phyloP scores from a whole-genome alignment of 2,329 filamentous ascomycete species.

The Ceratocystis huliohia region DNA sequence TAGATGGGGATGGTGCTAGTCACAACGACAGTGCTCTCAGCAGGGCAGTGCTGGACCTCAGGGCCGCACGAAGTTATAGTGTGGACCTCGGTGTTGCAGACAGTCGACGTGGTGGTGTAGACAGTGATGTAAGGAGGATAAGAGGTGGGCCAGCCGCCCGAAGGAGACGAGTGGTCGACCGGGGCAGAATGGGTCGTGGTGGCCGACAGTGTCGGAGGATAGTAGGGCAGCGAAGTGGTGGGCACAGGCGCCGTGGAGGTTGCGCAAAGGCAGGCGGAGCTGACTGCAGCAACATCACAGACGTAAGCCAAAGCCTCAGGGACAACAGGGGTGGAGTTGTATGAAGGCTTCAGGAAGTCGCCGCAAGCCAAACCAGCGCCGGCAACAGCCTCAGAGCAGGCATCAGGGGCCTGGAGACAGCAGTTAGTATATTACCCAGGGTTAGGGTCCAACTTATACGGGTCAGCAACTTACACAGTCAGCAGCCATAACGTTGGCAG shows the following conservation, averaged over 20 bases:
- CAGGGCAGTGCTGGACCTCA: slow-evolving; percentile 37
- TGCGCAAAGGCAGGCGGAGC: slow-evolving; percentile 60
- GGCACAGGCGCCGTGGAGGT: not conserved
- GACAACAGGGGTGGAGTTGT: slow-evolving; percentile 23
- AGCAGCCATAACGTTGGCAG: slow-evolving; percentile 3
- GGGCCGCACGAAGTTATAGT: slow-evolving; percentile 48
- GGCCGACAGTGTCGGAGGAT: not conserved
- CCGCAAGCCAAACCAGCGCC: slow-evolving; percentile 28
- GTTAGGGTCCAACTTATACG: not conserved
- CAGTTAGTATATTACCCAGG: not conserved
- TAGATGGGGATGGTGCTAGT: slow-evolving; percentile 6
- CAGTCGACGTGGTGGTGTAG: slow-evolving; percentile 43
- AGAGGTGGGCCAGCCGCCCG: slow-evolving; percentile 7
- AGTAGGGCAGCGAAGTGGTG: not conserved
- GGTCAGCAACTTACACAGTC: slow-evolving; percentile 13
- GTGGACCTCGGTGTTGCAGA: slow-evolving; percentile 45
- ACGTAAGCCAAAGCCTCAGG: slow-evolving; percentile 25
- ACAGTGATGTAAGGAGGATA: slow-evolving; percentile 34
- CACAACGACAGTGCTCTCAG: slow-evolving; percentile 4
- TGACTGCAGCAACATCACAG: slow-evolving; percentile 38
- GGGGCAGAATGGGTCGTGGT: not conserved
- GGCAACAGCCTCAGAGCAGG: slow-evolving; percentile 23
- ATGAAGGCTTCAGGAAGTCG: slow-evolving; percentile 22
- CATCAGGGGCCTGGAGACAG: not conserved
- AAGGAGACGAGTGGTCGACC: slow-evolving; percentile 2